These are phyloP conservation scores for Ceratobasidium sp. DNA, from an alignment of 1,284 basidiomycete genomes.

Conservation along the genomic window DNA sequence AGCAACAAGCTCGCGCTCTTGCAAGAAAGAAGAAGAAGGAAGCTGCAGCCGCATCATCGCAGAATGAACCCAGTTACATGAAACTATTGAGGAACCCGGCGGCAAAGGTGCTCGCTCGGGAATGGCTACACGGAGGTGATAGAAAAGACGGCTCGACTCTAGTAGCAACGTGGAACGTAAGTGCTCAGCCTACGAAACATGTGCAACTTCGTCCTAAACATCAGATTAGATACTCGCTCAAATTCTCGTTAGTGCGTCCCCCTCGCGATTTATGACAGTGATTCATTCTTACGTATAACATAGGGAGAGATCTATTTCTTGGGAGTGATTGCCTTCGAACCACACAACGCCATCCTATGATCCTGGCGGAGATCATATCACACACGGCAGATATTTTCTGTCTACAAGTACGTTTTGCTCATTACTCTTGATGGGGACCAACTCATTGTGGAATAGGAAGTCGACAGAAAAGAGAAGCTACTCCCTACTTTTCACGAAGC, in stretches of 20 bases:
- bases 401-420: conserved; percentile 65
- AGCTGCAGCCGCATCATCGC: conserved; percentile 12
- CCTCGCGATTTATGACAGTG: conserved; percentile 12
- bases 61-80: not conserved
- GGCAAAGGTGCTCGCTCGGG: conserved; percentile 22
- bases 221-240: conserved; percentile 20
- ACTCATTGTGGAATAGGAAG: conserved; percentile 61
- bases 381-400: conserved; percentile 79
- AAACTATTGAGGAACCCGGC: conserved; percentile 12
- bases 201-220: not conserved
- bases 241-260: conserved; percentile 36
- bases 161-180: conserved; percentile 37
- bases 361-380: conserved; percentile 71
- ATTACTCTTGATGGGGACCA: not conserved
- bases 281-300: conserved; percentile 6
- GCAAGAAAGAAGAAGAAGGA: conserved; percentile 42
- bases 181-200: not conserved
- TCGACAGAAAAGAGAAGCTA: conserved; percentile 70
- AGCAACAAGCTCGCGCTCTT: conserved; percentile 39
- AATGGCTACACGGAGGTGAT: conserved; percentile 20
- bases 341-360: conserved; percentile 72
- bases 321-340: conserved; percentile 71
- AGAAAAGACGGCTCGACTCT: conserved; percentile 5
- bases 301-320: conserved; percentile 85
- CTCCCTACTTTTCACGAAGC: conserved; percentile 63